phyloP scores from a whole-genome alignment of 495 filamentous ascomycete species.

The Acidomyces sp. region DNA sequence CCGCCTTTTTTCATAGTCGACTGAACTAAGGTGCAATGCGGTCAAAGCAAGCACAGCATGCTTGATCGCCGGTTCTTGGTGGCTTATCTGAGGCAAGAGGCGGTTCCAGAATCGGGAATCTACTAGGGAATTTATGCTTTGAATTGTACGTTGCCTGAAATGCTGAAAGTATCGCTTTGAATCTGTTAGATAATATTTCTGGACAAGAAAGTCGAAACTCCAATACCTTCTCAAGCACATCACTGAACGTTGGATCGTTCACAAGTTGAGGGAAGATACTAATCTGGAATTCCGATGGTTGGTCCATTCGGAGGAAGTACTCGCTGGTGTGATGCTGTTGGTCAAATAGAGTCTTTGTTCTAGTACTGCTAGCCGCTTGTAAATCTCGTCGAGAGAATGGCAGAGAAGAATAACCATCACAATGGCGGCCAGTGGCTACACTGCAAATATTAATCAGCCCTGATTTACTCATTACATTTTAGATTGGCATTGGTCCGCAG shows the following conservation, averaged over 20 bases:
- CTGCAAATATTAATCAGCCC: too few relatives aligned
- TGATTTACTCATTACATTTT: too few relatives aligned
- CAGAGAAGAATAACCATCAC: conserved; percentile 31
- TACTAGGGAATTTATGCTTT: conserved; percentile 38
- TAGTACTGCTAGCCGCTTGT: conserved; percentile 5
- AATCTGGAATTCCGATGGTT: background rate
- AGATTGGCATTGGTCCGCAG: too few relatives aligned
- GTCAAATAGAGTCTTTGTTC: too few relatives aligned
- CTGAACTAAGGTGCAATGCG: conserved; percentile 36
- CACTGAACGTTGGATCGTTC: conserved; percentile 15
- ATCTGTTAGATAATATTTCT: too few relatives aligned
- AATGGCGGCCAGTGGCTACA: conserved; percentile 36
- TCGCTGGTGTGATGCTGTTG: too few relatives aligned
- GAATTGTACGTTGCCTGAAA: conserved; percentile 27
- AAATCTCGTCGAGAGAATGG: conserved; percentile 10
- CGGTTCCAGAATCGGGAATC: conserved; percentile 46
- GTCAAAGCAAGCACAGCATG: conserved; percentile 47
- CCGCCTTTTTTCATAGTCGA: background rate
- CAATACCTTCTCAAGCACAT: conserved; percentile 30
- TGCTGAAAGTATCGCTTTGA: conserved; percentile 16
- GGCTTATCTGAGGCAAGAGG: conserved; percentile 43
- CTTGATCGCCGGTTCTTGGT: conserved; percentile 43
- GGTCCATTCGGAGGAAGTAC: background rate
- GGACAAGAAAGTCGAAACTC: too few relatives aligned
- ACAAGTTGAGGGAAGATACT: conserved; percentile 2